Evolutionary conservation across 1,139 yeast genomes (phyloP).

Genomic region (Pneumocystis murina): DNA sequence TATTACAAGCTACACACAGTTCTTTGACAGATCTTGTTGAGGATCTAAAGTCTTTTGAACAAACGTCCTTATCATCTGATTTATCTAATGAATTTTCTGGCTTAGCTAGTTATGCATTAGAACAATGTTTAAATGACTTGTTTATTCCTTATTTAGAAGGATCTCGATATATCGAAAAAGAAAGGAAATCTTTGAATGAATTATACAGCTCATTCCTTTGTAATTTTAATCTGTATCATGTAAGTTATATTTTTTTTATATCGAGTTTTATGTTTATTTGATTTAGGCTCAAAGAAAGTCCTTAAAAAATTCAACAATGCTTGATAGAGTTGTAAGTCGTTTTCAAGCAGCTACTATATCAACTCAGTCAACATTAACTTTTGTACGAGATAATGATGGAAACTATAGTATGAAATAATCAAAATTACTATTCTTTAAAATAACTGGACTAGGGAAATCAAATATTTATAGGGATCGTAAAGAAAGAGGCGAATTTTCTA

Average conservation of each 20-base stretch:
- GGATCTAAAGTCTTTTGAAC: conserved; percentile 42
- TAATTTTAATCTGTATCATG: conserved; percentile 18
- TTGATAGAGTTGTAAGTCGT: conserved; percentile 8
- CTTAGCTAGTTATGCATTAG: conserved; percentile 40
- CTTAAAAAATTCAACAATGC: conserved; percentile 8
- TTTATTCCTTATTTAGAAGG: conserved; percentile 60
- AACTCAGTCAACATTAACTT: neutral
- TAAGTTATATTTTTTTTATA: neutral
- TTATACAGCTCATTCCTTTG: conserved; percentile 30
- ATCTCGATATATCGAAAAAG: conserved; percentile 54
- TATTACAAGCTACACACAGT: conserved; percentile 51
- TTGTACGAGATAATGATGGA: neutral
- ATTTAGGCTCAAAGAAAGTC: conserved; percentile 5
- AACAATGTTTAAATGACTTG: conserved; percentile 55
- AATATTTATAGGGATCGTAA: conserved; percentile 18
- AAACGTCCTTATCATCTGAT: conserved; percentile 1
- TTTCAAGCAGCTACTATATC: conserved; percentile 1
- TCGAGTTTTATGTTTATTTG: neutral
- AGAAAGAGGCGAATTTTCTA: conserved; percentile 2
- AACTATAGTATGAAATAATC: conserved; percentile 1
- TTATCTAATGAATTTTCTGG: conserved; percentile 7
- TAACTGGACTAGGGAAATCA: conserved; percentile 10
- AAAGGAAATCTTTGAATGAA: conserved; percentile 55
- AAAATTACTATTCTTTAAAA: conserved; percentile 6
- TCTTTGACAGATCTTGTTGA: conserved; percentile 49